Evolutionary conservation across 176 grass and related monocot genomes (phyloP).

Genomic region (Triticum monococcum): DNA sequence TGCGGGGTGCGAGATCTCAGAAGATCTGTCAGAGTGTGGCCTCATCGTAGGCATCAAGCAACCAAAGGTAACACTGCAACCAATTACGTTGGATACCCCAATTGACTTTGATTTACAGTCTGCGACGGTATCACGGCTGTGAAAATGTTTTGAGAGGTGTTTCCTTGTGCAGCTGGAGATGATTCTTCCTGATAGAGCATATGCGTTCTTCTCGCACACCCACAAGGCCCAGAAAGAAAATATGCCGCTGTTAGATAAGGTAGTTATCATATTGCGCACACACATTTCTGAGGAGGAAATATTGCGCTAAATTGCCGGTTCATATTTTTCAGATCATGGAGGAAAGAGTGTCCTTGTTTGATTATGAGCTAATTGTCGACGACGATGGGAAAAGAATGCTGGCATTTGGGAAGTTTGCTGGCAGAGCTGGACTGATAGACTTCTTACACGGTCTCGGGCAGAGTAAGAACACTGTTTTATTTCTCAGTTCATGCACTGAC

Average conservation of each 20-base stretch:
- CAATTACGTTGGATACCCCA: not conserved
- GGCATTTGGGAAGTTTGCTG: constrained; percentile 95
- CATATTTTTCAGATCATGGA: constrained; percentile 66
- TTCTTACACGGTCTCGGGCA: constrained; percentile 91
- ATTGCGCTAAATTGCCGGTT: not conserved
- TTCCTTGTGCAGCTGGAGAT: constrained; percentile 63
- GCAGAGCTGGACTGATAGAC: constrained; percentile 93
- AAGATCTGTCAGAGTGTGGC: constrained; percentile 79
- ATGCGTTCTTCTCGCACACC: constrained; percentile 90
- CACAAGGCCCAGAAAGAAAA: constrained; percentile 97
- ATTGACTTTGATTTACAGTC: not conserved
- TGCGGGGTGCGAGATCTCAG: constrained; percentile 82
- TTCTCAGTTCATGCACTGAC: constrained; percentile 6
- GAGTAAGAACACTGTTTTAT: constrained; percentile 50
- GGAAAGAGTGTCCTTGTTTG: constrained; percentile 82
- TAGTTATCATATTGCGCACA: constrained; percentile 6
- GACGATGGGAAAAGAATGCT: constrained; percentile 75
- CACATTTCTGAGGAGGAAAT: not conserved
- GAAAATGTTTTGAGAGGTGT: not conserved
- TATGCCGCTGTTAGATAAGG: constrained; percentile 92
- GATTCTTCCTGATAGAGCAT: constrained; percentile 83
- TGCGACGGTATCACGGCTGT: not conserved
- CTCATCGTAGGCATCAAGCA: constrained; percentile 94
- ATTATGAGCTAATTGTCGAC: constrained; percentile 90
- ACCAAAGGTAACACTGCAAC: constrained; percentile 62